Evolutionary conservation across 2,329 filamentous ascomycete genomes (phyloP).

Genomic region (Aspergillus alliaceus): DNA sequence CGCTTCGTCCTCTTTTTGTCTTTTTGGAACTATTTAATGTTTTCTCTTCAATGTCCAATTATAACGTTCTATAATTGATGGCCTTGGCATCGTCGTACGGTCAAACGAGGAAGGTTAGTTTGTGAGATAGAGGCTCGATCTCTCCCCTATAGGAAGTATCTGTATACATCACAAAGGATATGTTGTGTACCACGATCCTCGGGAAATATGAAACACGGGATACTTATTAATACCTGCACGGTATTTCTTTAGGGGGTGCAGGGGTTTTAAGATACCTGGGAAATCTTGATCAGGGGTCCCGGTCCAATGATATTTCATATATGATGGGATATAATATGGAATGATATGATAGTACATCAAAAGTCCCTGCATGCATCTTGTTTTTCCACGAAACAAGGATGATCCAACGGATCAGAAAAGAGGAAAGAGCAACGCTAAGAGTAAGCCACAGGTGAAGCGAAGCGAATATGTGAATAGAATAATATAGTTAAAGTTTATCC

Average conservation of each 20-base stretch:
- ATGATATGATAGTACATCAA: neutral
- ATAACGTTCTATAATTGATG: neutral
- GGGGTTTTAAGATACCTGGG: too few species aligned
- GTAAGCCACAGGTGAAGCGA: neutral
- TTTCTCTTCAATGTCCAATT: neutral
- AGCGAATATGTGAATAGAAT: neutral
- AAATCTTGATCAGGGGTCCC: neutral
- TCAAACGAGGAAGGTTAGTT: too few species aligned
- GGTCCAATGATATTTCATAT: neutral
- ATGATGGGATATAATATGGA: neutral
- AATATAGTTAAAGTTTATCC: constrained; percentile 1
- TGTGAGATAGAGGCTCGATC: too few species aligned
- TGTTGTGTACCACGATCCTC: too few species aligned
- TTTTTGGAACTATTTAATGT: neutral
- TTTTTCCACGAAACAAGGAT: neutral
- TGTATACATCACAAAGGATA: too few species aligned
- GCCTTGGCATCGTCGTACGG: too few species aligned
- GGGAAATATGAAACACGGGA: too few species aligned
- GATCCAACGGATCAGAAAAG: neutral
- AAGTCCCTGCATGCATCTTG: neutral
- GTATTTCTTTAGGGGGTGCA: too few species aligned
- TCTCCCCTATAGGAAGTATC: too few species aligned
- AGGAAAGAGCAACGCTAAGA: neutral
- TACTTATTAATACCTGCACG: too few species aligned
- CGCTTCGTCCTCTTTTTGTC: too few species aligned